These are phyloP conservation scores for Tetrapisispora phaffii DNA, from an alignment of 805 yeast species.

Conservation along the genomic window DNA sequence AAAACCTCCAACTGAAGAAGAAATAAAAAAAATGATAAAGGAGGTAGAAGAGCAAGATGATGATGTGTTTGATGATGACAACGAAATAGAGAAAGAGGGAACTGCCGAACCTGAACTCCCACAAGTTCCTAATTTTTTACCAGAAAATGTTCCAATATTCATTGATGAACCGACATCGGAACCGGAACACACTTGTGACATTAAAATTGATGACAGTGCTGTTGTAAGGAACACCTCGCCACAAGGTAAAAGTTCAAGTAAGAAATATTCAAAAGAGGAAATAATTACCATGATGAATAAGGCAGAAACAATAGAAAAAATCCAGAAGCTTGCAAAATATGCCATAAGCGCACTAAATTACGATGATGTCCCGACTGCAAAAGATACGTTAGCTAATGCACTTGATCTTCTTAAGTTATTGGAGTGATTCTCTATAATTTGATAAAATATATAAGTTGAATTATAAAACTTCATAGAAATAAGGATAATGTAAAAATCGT, in stretches of 20 bases:
- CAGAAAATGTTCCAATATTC: constrained; percentile 4
- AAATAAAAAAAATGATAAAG: neutral
- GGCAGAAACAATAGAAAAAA: constrained; percentile 46
- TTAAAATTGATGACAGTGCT: neutral
- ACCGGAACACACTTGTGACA: neutral
- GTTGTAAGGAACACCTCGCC: constrained; percentile 1
- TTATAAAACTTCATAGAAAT: too few relatives aligned
- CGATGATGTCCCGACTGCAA: constrained; percentile 64
- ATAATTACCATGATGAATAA: constrained; percentile 43
- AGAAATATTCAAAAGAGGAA: constrained; percentile 26
- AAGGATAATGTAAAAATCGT: neutral
- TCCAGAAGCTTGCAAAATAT: constrained; percentile 63
- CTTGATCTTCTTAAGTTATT: constrained; percentile 31
- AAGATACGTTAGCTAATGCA: constrained; percentile 47
- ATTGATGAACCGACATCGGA: neutral
- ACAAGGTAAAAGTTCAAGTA: neutral
- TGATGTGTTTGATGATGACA: neutral
- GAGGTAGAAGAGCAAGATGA: neutral
- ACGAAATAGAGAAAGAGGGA: neutral
- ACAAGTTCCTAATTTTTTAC: constrained; percentile 1
- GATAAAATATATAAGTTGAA: neutral
- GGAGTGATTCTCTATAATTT: neutral
- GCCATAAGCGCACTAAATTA: constrained; percentile 73
- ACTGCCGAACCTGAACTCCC: neutral
- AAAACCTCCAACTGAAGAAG: constrained; percentile 3